Conservation (phyloP, 352 stramenopile species). For the Phytopythium litorale region DNA sequence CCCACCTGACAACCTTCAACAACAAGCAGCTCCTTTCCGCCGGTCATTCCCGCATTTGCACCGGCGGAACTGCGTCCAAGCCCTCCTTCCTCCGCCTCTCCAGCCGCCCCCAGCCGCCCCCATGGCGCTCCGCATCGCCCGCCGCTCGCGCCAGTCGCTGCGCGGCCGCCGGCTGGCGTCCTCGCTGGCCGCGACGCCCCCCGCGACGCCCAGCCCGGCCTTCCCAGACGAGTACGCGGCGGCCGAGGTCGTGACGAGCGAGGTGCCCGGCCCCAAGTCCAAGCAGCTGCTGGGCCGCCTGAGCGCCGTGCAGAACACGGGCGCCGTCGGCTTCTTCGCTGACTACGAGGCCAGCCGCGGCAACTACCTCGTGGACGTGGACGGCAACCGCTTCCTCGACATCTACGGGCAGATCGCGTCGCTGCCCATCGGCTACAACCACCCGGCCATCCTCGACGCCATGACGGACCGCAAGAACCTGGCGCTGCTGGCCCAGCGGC, state of each 20-base stretch:
- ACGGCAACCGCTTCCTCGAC: conserved; percentile 81
- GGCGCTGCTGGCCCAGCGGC: conserved; percentile 64
- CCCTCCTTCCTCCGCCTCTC: conserved; percentile 4
- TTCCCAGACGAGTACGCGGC: conserved; percentile 61
- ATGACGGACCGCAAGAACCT: conserved; percentile 65
- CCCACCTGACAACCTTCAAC: no score
- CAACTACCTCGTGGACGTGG: conserved; percentile 86
- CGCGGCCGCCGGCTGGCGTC: conserved; percentile 7
- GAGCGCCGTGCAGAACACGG: conserved; percentile 57
- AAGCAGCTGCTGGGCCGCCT: conserved; percentile 48
- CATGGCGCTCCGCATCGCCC: conserved; percentile 11
- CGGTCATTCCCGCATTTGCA: conserved; percentile 24
- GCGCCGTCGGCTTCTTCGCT: conserved; percentile 71
- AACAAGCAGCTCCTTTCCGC: conserved; percentile 1
- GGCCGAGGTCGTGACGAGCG: conserved; percentile 44
- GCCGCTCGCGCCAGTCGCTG: conserved; percentile 12
- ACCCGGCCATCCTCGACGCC: conserved; percentile 61
- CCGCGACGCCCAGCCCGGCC: conserved; percentile 41
- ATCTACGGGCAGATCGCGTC: conserved; percentile 85
- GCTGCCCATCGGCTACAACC: conserved; percentile 84
- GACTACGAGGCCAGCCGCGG: conserved; percentile 70
- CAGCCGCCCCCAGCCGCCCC: conserved; percentile 1
- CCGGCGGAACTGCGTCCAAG: conserved; percentile 19
- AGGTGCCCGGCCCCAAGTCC: conserved; percentile 67
- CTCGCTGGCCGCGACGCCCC: conserved; percentile 25